Base-by-base conservation (phyloP, 1,284 basidiomycete species). In the Leucoagaricus sp. region DNA sequence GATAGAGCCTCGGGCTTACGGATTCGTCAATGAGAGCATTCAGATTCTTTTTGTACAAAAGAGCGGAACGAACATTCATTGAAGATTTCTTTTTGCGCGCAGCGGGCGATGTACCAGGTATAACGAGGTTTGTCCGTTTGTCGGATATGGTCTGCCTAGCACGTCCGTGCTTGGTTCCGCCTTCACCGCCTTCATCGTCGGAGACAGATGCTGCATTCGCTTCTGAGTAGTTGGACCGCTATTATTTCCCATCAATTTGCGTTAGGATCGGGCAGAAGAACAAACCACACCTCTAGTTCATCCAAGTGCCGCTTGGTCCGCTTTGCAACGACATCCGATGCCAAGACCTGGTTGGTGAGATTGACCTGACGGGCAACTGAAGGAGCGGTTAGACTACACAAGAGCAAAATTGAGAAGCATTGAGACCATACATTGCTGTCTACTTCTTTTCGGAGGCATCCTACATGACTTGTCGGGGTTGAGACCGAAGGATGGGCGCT, bases 191-290 rank as follows among this genome's bases (percentile, higher is more conserved):
- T 42, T 81, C 79, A 38, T 75, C 77, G 45, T 73, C 76, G 41
- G 73, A 68, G 42, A 72, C 71, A 21, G 49, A 51, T 40, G 75
- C 66, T 57, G 79, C 65, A 13, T 77, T 77, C 3, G 83, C 77
- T 63, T 91, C 89, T 38, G 85, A 77, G 68, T 92, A 91, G 68
- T 93, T 93, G 26, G 91, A 89, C 58, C 84, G 81, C 90, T 91
- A 59, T 31, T 61, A 50, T 48, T 54, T 28, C 57, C 55, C 31
- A 13, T 53, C 25, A 38, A 55, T 21, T 47, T 34, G 49, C 44
- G 28, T 17, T 15, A 21, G 4, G 9, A 41, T 31, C 49, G 3
- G 36, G 38, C 13, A 36, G 46, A 48, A 21, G 28, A 42, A 13
- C 25, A 21, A 47, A 13, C 33, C 41, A 15, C 42, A 90, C 90